Evolutionary conservation across 2,329 filamentous ascomycete genomes (phyloP), one percentile per base, ranked within the genome.

Genomic region (Aspergillus caelatus): DNA sequence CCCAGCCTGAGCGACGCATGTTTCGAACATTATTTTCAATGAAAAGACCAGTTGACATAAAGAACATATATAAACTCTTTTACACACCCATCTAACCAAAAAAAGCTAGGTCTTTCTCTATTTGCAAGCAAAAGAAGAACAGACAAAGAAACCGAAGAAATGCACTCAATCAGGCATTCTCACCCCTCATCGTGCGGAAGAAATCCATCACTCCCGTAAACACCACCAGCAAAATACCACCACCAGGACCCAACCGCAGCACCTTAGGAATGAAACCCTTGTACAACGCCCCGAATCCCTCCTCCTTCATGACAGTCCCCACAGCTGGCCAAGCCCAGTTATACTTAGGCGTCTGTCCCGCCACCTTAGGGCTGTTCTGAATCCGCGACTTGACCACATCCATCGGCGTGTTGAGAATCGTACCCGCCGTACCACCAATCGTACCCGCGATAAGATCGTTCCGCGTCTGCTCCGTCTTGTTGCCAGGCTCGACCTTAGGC

Each of bases 241-340:
- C 87, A 71, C 87, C 90, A 32, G 91, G 91, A 65, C 90, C 88
- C 68, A 91, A 77, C 81, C 91, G 84, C 67, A 96, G 84, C 41
- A 97, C 95, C 87, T 99, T 99, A 70, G 95, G 95, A 67, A 95
- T 75, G 86, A 99, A 99, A 19, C 95, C 95, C 86, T 98, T 99
- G 86, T 99, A 99, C 64, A 99, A 84, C 45, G 95, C 95, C 55
- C 80, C 81, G 77, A 97, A 94, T 6, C 95, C 95, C 81, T 99
- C 95, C 82, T 99, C 95, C 81, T 88, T 92, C 81, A 93, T 89
- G 65, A 99, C 92, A 9, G 92, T 95, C 62, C 86, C 89, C 57
- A 97, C 84, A 26, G 93, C 89, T 54, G 93, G 92, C 87, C 90
- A 97, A 36, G 95, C 95, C 95, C 95, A 99, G 87, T 98, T 97